Percentiles rank a stretch among this genome's conserved stretches.
Conservation (phyloP, 148 eudicot species). For the Fagopyrum homotropicum region DNA sequence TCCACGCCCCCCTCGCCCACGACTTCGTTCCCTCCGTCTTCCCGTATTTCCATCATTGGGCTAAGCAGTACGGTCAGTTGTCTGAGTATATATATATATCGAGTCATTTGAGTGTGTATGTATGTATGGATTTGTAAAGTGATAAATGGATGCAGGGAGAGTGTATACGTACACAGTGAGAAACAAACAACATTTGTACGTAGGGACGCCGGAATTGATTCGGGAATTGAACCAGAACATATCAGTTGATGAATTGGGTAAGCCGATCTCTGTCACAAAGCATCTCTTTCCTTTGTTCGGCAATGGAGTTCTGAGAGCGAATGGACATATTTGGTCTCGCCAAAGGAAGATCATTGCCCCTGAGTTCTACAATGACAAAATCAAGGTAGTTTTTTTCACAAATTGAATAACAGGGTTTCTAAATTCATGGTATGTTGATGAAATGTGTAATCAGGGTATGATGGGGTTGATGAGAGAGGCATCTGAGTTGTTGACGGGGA, state of each 20-base stretch:
- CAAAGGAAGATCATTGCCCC: constrained; percentile 76
- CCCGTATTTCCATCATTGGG: constrained; percentile 82
- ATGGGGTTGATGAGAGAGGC: constrained; percentile 70
- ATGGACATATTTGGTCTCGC: constrained; percentile 56
- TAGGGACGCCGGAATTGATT: constrained; percentile 52
- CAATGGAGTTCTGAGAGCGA: constrained; percentile 76
- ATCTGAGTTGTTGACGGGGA: constrained; percentile 34
- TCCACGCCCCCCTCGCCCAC: constrained; percentile 45
- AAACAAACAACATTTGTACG: constrained; percentile 67
- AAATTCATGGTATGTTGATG: neutral
- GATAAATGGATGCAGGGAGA: constrained; percentile 34
- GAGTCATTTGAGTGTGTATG: no score
- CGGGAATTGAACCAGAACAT: constrained; percentile 61
- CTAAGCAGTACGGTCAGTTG: constrained; percentile 46
- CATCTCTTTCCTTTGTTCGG: constrained; percentile 78
- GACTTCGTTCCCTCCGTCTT: constrained; percentile 63
- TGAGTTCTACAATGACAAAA: constrained; percentile 72
- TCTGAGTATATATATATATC: neutral
- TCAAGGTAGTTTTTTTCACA: constrained; percentile 43
- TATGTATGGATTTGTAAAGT: neutral
- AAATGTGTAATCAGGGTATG: constrained; percentile 41
- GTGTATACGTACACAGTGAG: constrained; percentile 62
- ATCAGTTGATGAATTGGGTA: constrained; percentile 43
- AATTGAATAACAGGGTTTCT: no score
- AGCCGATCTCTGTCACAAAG: constrained; percentile 60